phyloP scores from a whole-genome alignment of 148 eudicot genomes.

The Amaranthus cruentus region DNA sequence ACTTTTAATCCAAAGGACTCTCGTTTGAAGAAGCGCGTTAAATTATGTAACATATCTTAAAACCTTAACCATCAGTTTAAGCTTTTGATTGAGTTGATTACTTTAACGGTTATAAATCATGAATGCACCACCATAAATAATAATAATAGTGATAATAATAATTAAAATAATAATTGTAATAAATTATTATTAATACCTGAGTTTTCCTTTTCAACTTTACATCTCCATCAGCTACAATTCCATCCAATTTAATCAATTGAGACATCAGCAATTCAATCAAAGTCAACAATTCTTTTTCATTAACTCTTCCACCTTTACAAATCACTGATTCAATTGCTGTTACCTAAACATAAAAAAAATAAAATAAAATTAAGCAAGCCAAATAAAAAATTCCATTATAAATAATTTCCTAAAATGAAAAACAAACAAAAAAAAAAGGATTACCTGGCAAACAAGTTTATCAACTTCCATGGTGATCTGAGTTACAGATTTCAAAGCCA shows the following conservation, averaged over 20 bases:
- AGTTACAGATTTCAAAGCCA: conserved; percentile 46
- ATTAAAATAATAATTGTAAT: not conserved
- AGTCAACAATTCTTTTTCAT: conserved; percentile 45
- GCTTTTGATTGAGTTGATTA: too few relatives aligned
- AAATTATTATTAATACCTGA: conserved; percentile 40
- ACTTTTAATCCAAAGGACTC: too few relatives aligned
- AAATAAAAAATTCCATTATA: not conserved
- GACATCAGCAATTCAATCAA: conserved; percentile 72
- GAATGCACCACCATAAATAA: too few relatives aligned
- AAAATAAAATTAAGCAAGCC: not conserved
- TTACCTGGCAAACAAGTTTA: conserved; percentile 59
- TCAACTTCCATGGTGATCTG: conserved; percentile 61
- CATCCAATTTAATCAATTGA: conserved; percentile 69
- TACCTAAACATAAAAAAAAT: conserved; percentile 35
- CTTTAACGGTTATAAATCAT: too few relatives aligned
- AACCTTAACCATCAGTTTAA: too few relatives aligned
- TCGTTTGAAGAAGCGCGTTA: too few relatives aligned
- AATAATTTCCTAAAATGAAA: not conserved
- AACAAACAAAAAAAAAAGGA: not conserved
- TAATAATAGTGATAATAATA: not conserved
- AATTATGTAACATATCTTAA: too few relatives aligned
- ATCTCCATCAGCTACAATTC: conserved; percentile 66
- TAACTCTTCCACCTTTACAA: conserved; percentile 51
- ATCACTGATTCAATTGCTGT: conserved; percentile 47
- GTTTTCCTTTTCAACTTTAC: conserved; percentile 58